Conservation (phyloP, 768 basidiomycete genomes). For the Tricholoma hemisulphureum region DNA sequence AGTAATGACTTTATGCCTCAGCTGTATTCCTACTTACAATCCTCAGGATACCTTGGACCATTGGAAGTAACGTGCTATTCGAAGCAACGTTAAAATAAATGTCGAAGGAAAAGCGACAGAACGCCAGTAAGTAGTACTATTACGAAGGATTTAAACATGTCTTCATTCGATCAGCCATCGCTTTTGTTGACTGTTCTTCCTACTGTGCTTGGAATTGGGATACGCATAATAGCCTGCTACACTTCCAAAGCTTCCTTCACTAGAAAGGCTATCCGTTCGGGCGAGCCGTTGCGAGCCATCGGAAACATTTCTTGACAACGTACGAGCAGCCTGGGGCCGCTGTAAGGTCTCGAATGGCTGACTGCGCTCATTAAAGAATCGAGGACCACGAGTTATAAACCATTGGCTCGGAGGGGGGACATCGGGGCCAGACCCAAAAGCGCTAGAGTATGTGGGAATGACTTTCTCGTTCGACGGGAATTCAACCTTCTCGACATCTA, state of each 20-base stretch:
- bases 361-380: conserved; percentile 44
- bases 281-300: conserved; percentile 29
- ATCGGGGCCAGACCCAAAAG: conserved; percentile 35
- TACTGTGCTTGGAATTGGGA: conserved; percentile 30
- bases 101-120: conserved; percentile 1
- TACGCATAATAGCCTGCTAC: conserved; percentile 32
- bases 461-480: conserved; percentile 56
- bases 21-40: conserved; percentile 4
- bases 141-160: neutral
- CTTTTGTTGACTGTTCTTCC: conserved; percentile 34
- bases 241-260: conserved; percentile 41
- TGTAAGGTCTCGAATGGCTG: conserved; percentile 41
- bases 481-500: conserved; percentile 55
- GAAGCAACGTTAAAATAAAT: neutral
- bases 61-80: neutral
- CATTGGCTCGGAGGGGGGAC: conserved; percentile 37
- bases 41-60: neutral
- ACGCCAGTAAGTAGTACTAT: conserved; percentile 1
- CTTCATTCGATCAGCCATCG: conserved; percentile 61
- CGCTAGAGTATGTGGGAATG: conserved; percentile 53
- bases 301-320: conserved; percentile 30
- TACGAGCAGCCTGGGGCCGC: conserved; percentile 35
- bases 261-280: conserved; percentile 36
- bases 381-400: conserved; percentile 44
- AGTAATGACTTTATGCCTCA: neutral